A percentile compares a stretch with the other conserved stretches of the same genome.
phyloP scores from a whole-genome alignment of 352 stramenopile genomes.

The Pythium aristosporum region DNA sequence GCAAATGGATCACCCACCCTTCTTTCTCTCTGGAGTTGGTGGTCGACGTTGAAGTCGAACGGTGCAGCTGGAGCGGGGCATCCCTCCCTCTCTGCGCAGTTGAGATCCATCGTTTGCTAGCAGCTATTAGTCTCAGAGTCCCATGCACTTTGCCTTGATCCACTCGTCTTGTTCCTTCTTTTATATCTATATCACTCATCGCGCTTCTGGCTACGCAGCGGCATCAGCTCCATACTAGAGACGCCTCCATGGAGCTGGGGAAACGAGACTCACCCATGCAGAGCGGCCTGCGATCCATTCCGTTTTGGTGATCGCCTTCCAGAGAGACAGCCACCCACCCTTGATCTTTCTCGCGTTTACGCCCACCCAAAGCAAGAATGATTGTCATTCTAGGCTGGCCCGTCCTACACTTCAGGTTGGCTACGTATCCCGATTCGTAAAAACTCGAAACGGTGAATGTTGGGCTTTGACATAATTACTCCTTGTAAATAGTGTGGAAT shows the following conservation, averaged over 20 bases:
- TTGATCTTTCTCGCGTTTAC: conserved; percentile 3
- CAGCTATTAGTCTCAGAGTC: conserved; percentile 26
- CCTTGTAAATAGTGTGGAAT: conserved; percentile 2
- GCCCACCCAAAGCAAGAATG: conserved; percentile 5
- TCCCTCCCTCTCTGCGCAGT: neutral
- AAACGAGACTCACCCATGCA: too few relatives aligned
- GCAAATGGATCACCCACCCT: neutral
- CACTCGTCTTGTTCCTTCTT: conserved; percentile 2
- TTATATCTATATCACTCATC: neutral
- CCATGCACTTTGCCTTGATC: conserved; percentile 23
- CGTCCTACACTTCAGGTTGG: conserved; percentile 14
- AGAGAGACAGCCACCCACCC: conserved; percentile 1
- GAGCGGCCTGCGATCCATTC: neutral
- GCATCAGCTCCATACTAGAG: neutral
- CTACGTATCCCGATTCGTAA: neutral
- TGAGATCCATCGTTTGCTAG: neutral
- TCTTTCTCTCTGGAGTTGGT: neutral
- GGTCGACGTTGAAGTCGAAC: conserved; percentile 1
- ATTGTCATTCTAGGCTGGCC: conserved; percentile 9
- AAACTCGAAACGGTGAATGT: neutral
- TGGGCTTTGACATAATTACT: neutral
- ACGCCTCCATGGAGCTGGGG: neutral
- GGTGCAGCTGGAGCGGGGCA: neutral
- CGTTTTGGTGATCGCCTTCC: conserved; percentile 10
- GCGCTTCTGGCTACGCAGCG: neutral